Percentiles rank a stretch among this genome's conserved stretches.
Evolutionary conservation across 177 flowering plant genomes (phyloP).

Genomic region (Vitis hybrid): DNA sequence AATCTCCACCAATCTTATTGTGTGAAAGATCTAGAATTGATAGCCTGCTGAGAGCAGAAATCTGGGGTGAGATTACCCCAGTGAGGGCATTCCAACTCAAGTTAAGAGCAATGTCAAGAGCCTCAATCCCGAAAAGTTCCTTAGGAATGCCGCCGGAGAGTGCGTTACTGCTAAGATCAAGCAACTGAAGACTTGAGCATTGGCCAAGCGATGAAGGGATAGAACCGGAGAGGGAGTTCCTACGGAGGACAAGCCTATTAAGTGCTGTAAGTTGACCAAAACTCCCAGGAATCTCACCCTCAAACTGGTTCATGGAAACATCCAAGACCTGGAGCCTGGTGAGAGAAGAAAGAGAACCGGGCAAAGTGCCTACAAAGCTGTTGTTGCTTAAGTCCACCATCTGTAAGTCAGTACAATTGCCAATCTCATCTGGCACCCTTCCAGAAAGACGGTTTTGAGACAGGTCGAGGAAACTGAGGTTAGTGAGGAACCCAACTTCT

Average conservation of each 20-base stretch:
- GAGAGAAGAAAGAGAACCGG: constrained; percentile 53
- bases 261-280: constrained; percentile 56
- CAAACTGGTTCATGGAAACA: constrained; percentile 48
- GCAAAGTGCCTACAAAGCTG: constrained; percentile 51
- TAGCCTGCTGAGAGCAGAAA: constrained; percentile 65
- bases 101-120: constrained; percentile 77
- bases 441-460: constrained; percentile 62
- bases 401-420: constrained; percentile 56
- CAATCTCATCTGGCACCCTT: constrained; percentile 62
- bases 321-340: constrained; percentile 58
- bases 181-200: constrained; percentile 66
- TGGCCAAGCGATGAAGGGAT: constrained; percentile 62
- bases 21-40: constrained; percentile 79
- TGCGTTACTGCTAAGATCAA: constrained; percentile 76
- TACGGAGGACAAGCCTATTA: constrained; percentile 53
- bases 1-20: constrained; percentile 62
- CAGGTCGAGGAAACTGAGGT: constrained; percentile 69
- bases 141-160: constrained; percentile 65
- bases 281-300: constrained; percentile 52
- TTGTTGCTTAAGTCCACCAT: constrained; percentile 70
- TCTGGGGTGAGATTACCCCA: constrained; percentile 63
- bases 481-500: constrained; percentile 54
- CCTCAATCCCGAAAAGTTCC: constrained; percentile 51
- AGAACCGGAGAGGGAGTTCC: constrained; percentile 59
- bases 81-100: constrained; percentile 65